These are phyloP conservation scores for Chiua virens DNA, from an alignment of 768 basidiomycete genomes.

Conservation along the genomic window DNA sequence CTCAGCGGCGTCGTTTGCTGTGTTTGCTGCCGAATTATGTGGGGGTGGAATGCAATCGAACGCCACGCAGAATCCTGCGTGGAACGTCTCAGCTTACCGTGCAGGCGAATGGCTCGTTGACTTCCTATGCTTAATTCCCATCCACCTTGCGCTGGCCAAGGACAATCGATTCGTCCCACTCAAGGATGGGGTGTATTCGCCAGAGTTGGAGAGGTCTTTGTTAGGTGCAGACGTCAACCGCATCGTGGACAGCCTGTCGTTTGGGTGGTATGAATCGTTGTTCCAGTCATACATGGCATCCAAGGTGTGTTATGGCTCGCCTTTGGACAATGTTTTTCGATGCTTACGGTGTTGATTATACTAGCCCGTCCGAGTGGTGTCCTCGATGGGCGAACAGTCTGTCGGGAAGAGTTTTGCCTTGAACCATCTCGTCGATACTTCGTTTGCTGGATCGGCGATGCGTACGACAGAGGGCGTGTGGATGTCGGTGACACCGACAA, in stretches of 20 bases:
- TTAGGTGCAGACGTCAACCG: constrained; percentile 58
- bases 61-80: constrained; percentile 4
- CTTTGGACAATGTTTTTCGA: accelerated
- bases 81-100: constrained; percentile 40
- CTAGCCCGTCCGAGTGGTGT: constrained; percentile 67
- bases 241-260: constrained; percentile 55
- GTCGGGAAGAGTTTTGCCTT: constrained; percentile 61
- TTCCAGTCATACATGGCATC: constrained; percentile 61
- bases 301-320: constrained; percentile 36
- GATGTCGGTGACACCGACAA: constrained; percentile 66
- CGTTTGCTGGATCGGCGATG: constrained; percentile 67
- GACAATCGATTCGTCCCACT: constrained; percentile 64
- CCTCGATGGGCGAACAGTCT: constrained; percentile 69
- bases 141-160: constrained; percentile 58
- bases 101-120: constrained; percentile 65
- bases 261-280: constrained; percentile 67
- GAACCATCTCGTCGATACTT: constrained; percentile 63
- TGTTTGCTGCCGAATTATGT: constrained; percentile 23
- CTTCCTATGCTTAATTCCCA: constrained; percentile 60
- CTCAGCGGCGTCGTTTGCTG: constrained; percentile 28
- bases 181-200: constrained; percentile 55
- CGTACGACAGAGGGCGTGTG: constrained; percentile 67
- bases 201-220: constrained; percentile 49
- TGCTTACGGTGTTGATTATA: neutral
- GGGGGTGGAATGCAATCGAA: neutral